Evolutionary conservation across 169 alveolate species (phyloP).

Genomic region (Cryptosporidium viatorum): DNA sequence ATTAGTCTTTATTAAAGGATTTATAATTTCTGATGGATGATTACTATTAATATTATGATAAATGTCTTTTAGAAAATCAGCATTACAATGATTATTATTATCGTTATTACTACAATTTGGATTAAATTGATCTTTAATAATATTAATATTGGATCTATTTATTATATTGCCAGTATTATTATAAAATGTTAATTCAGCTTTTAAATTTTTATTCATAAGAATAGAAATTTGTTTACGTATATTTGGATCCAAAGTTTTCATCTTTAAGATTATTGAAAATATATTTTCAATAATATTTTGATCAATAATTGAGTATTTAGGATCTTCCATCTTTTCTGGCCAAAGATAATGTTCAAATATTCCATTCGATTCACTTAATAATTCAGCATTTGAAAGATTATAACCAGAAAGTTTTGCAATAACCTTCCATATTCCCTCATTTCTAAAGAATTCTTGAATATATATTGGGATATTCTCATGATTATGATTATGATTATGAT

Average conservation of each 20-base stretch:
- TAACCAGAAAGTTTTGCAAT: slow-evolving; percentile 63
- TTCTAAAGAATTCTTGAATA: slow-evolving; percentile 51
- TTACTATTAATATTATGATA: not conserved
- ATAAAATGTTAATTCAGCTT: slow-evolving; percentile 55
- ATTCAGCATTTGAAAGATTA: slow-evolving; percentile 60
- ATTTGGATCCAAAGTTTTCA: slow-evolving; percentile 1
- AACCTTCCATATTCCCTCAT: slow-evolving; percentile 36
- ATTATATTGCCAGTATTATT: slow-evolving; percentile 26
- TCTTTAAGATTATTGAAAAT: not conserved
- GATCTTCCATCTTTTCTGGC: slow-evolving; percentile 69
- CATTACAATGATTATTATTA: not conserved
- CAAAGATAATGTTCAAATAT: slow-evolving; percentile 41
- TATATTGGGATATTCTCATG: not conserved
- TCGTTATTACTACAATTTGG: not conserved
- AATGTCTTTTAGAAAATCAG: not conserved
- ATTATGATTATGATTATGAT: not conserved
- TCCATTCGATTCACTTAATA: slow-evolving; percentile 22
- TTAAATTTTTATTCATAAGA: slow-evolving; percentile 8
- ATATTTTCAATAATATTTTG: not conserved
- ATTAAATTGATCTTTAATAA: not conserved
- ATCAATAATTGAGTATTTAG: slow-evolving; percentile 8
- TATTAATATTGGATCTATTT: slow-evolving; percentile 17
- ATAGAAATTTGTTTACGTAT: slow-evolving; percentile 17
- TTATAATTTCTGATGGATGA: not conserved
- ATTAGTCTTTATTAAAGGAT: not conserved